Conservation (phyloP, 2,329 filamentous ascomycete species). For the Aspergillus proliferans region DNA sequence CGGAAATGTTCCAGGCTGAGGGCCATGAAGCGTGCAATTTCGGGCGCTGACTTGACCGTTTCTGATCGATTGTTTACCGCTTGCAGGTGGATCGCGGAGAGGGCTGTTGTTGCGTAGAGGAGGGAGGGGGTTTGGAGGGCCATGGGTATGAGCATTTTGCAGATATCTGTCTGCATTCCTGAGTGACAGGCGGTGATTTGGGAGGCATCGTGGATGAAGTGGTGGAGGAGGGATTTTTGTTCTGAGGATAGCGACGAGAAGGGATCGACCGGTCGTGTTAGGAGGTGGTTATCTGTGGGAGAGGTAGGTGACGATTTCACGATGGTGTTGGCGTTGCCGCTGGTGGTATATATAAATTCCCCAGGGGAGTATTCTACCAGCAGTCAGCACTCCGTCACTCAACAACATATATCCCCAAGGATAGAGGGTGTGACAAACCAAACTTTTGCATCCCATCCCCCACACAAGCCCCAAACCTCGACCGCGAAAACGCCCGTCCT, state of each 20-base stretch:
- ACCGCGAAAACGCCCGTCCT: constrained; percentile 37
- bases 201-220: constrained; percentile 38
- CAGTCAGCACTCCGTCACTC: neutral
- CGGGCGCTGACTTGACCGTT: constrained; percentile 30
- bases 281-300: constrained; percentile 13
- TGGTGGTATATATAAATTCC: constrained; percentile 35
- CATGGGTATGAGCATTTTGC: constrained; percentile 40
- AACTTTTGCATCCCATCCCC: constrained; percentile 31
- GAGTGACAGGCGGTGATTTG: constrained; percentile 36
- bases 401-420: no score
- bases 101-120: constrained; percentile 38
- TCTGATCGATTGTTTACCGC: constrained; percentile 31
- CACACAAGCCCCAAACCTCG: constrained; percentile 32
- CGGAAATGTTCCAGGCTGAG: constrained; percentile 38
- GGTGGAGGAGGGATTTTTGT: constrained; percentile 34
- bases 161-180: constrained; percentile 38
- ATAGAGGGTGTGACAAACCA: constrained; percentile 14
- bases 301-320: constrained; percentile 1
- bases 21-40: constrained; percentile 35
- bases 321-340: neutral
- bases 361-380: constrained; percentile 32
- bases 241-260: constrained; percentile 31
- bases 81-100: constrained; percentile 38
- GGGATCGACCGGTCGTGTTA: constrained; percentile 29
- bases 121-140: constrained; percentile 38